Evolutionary conservation across 805 yeast species (phyloP).

Genomic region (Starmerella sp.): DNA sequence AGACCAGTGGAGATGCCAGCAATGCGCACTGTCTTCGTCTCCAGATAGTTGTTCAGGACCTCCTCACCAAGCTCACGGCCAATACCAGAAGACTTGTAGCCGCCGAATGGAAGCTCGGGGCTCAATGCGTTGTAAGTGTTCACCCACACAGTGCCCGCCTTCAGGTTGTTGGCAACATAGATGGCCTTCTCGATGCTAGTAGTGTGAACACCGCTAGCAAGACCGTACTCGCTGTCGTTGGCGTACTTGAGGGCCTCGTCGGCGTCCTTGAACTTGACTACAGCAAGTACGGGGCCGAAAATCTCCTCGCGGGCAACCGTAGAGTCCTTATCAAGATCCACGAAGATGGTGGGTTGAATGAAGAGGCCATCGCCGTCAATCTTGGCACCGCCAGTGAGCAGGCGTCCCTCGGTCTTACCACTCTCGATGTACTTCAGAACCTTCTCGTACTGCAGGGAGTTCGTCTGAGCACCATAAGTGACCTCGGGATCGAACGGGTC

Average conservation of each 20-base stretch:
- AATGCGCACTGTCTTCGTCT: conserved; percentile 65
- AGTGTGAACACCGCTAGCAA: conserved; percentile 75
- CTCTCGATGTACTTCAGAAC: conserved; percentile 60
- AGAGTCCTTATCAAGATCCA: conserved; percentile 55
- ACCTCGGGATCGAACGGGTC: conserved; percentile 64
- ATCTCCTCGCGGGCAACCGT: conserved; percentile 68
- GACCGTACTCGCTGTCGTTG: conserved; percentile 64
- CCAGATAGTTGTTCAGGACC: conserved; percentile 61
- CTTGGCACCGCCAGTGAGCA: conserved; percentile 66
- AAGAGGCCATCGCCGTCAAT: conserved; percentile 46
- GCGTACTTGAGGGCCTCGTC: conserved; percentile 61
- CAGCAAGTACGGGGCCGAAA: conserved; percentile 74
- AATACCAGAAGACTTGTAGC: conserved; percentile 65
- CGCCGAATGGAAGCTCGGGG: conserved; percentile 65
- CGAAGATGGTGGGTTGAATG: conserved; percentile 65
- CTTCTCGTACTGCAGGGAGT: conserved; percentile 61
- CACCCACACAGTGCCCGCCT: conserved; percentile 61
- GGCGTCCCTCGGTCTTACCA: conserved; percentile 69
- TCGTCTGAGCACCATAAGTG: conserved; percentile 86
- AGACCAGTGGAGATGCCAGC: conserved; percentile 33
- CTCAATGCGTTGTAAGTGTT: conserved; percentile 59
- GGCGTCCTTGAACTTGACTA: conserved; percentile 52
- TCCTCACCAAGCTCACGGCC: conserved; percentile 74
- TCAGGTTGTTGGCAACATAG: conserved; percentile 45
- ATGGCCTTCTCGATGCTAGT: conserved; percentile 56